These are phyloP conservation scores for Craterostigma plantagineum DNA, from an alignment of 257 asterid species.

Conservation along the genomic window DNA sequence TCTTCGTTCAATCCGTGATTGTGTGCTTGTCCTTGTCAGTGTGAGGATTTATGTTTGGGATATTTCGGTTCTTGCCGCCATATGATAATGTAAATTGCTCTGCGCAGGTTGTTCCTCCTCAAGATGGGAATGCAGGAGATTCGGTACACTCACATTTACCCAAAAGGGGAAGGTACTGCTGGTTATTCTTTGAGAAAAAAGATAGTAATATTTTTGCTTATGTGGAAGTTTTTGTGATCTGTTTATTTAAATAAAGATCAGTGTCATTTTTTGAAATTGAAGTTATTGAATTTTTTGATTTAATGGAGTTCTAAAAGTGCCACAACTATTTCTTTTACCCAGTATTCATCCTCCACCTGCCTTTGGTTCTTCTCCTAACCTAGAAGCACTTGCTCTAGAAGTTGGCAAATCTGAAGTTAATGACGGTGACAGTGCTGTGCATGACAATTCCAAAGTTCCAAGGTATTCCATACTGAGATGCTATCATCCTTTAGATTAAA, in stretches of 20 bases:
- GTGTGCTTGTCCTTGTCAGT: background rate
- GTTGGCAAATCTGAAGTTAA: conserved; percentile 40
- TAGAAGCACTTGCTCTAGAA: conserved; percentile 90
- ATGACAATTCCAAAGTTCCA: conserved; percentile 22
- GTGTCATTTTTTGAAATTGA: no score
- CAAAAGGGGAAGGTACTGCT: conserved; percentile 30
- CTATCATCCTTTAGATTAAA: conserved; percentile 3
- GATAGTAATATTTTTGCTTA: background rate
- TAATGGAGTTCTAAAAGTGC: no score
- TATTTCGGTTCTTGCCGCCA: background rate
- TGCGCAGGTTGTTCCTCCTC: conserved; percentile 46
- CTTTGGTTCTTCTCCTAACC: conserved; percentile 97
- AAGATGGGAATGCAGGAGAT: conserved; percentile 41
- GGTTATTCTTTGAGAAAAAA: background rate
- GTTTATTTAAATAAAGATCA: no score
- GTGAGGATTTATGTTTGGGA: no score
- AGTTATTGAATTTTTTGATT: no score
- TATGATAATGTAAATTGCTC: background rate
- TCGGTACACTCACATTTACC: conserved; percentile 36
- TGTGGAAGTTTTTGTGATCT: no score
- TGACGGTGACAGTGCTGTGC: conserved; percentile 29
- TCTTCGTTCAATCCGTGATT: background rate
- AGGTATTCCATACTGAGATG: conserved; percentile 30
- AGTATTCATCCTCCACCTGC: conserved; percentile 98
- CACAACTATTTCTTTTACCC: conserved; percentile 8